These are phyloP conservation scores for Manihot esculenta DNA, from an alignment of 441 rosid genomes.

Conservation along the genomic window DNA sequence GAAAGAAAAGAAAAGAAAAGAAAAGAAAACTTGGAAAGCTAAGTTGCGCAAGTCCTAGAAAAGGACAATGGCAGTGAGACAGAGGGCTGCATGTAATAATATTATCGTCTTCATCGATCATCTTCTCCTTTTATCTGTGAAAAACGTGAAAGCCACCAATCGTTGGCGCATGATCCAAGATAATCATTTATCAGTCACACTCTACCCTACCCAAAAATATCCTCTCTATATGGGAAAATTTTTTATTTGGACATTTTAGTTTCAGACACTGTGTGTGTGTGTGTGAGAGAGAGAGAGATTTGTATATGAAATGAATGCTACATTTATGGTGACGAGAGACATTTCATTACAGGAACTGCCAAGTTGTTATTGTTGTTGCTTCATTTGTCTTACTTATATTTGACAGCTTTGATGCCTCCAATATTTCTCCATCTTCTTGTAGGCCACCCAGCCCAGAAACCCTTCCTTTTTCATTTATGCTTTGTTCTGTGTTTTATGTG, in stretches of 20 bases:
- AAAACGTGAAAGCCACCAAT: constrained; percentile 38
- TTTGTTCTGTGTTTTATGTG: too few species aligned
- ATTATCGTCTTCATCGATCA: background rate
- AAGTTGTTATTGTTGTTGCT: constrained; percentile 14
- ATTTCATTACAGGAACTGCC: constrained; percentile 8
- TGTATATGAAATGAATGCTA: too few species aligned
- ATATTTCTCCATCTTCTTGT: background rate
- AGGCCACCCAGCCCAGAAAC: background rate
- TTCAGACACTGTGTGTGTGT: too few species aligned
- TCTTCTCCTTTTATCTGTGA: constrained; percentile 9
- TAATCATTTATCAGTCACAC: constrained; percentile 21
- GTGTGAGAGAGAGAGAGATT: too few species aligned
- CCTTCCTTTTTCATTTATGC: background rate
- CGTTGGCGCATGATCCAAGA: constrained; percentile 45
- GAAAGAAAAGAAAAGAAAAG: background rate
- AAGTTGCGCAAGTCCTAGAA: background rate
- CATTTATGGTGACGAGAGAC: background rate
- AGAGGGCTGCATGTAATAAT: background rate
- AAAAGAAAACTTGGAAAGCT: background rate
- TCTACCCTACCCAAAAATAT: background rate
- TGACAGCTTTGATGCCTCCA: background rate
- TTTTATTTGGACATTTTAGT: too few species aligned
- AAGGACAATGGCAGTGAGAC: constrained; percentile 9
- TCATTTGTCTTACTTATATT: background rate
- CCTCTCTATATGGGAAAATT: too few species aligned